Conservation (phyloP, 805 yeast genomes). For the Myxozyma vanderwaltii region DNA sequence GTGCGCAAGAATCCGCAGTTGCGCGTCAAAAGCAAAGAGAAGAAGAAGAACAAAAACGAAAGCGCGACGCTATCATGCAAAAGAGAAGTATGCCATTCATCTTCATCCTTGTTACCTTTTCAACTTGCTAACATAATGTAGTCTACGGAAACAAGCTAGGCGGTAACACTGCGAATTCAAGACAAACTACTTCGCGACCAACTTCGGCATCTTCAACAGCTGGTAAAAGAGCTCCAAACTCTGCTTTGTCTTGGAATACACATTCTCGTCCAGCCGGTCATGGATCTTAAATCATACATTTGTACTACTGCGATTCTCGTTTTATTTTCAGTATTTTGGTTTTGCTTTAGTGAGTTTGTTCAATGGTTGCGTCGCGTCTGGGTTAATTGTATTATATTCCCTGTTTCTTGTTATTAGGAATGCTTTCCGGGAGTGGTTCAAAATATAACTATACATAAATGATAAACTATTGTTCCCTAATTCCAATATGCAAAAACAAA, state of each 20-base stretch:
- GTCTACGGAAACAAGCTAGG: slow-evolving; percentile 31
- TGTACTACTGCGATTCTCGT: neutral
- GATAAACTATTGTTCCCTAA: neutral
- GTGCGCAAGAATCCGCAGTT: slow-evolving; percentile 19
- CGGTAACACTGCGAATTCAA: neutral
- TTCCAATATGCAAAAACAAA: neutral
- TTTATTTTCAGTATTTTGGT: neutral
- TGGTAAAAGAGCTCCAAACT: neutral
- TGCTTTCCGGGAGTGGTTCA: too few species aligned
- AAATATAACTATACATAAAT: too few species aligned
- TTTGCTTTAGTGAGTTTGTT: neutral
- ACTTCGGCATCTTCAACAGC: neutral
- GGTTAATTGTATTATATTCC: neutral
- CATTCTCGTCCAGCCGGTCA: neutral
- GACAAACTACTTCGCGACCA: slow-evolving; percentile 1
- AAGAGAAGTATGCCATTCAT: slow-evolving; percentile 22
- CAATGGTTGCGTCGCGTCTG: neutral
- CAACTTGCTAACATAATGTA: neutral
- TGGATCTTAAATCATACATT: neutral
- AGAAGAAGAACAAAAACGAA: slow-evolving; percentile 40
- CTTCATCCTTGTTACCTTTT: neutral
- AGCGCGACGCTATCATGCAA: slow-evolving; percentile 24
- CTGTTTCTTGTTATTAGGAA: too few species aligned
- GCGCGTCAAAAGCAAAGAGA: slow-evolving; percentile 7
- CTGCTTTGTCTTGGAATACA: neutral